Evolutionary conservation across 768 basidiomycete genomes (phyloP).

Genomic region (Serendipita indica): DNA sequence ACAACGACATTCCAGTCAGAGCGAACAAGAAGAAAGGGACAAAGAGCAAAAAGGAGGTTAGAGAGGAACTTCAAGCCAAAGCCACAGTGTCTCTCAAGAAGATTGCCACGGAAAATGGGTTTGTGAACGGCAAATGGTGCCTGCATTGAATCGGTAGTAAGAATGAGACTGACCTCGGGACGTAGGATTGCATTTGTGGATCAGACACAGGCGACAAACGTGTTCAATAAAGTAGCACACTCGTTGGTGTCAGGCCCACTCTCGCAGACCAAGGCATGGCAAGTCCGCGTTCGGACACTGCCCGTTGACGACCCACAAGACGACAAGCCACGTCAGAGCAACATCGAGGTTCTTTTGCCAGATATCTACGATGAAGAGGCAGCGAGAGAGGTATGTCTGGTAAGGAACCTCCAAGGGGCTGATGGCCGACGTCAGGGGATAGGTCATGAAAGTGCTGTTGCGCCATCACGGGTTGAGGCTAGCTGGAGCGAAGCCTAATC

Average conservation of each 20-base stretch:
- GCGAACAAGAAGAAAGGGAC: constrained; percentile 57
- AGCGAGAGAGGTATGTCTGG: constrained; percentile 35
- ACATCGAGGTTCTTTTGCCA: constrained; percentile 59
- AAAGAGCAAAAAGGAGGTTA: constrained; percentile 60
- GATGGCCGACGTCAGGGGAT: too few species aligned
- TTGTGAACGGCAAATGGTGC: constrained; percentile 55
- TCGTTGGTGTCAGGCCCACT: constrained; percentile 53
- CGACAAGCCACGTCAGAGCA: constrained; percentile 38
- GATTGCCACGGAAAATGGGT: constrained; percentile 40
- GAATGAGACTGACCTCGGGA: not conserved
- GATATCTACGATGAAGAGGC: constrained; percentile 50
- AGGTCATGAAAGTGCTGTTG: constrained; percentile 59
- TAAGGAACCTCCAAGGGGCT: constrained; percentile 12
- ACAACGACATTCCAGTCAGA: constrained; percentile 49
- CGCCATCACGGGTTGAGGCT: constrained; percentile 49
- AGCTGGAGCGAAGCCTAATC: constrained; percentile 53
- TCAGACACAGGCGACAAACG: constrained; percentile 42
- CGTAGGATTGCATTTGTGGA: constrained; percentile 53
- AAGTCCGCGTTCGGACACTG: constrained; percentile 54
- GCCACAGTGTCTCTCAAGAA: constrained; percentile 43
- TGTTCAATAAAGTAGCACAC: constrained; percentile 55
- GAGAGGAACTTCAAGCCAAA: constrained; percentile 49
- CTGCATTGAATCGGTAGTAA: constrained; percentile 8
- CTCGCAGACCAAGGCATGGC: constrained; percentile 37
- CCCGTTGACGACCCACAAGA: constrained; percentile 27